Conservation (phyloP, 352 stramenopile genomes). For the Phytophthora macrochlamydospora region DNA sequence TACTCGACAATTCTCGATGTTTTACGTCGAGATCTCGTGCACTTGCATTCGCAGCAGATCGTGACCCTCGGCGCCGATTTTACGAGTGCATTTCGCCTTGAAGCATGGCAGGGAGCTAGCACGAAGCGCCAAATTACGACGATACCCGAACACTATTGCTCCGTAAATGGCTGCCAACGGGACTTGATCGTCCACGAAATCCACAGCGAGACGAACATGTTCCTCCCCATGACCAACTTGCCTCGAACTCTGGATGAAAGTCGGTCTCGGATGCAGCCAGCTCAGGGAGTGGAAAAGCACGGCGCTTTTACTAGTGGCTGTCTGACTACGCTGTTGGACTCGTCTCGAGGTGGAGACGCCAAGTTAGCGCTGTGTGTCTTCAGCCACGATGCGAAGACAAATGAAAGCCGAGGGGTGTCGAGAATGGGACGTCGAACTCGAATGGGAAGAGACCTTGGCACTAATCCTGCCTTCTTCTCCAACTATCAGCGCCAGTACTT, state of each 20-base stretch:
- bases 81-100: slow-evolving; percentile 51
- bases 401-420: slow-evolving; percentile 1
- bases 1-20: slow-evolving; percentile 45
- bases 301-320: slow-evolving; percentile 58
- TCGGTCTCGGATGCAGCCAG: slow-evolving; percentile 42
- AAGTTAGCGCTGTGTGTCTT: slow-evolving; percentile 65
- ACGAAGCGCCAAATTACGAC: slow-evolving; percentile 37
- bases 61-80: slow-evolving; percentile 70
- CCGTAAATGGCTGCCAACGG: slow-evolving; percentile 45
- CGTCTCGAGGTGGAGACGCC: slow-evolving; percentile 18
- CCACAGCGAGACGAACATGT: slow-evolving; percentile 50
- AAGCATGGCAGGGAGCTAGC: slow-evolving; percentile 53
- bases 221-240: slow-evolving; percentile 77
- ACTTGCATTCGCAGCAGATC: slow-evolving; percentile 73
- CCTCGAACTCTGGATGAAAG: slow-evolving; percentile 66
- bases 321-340: slow-evolving; percentile 70
- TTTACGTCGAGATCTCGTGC: slow-evolving; percentile 53
- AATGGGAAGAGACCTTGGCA: slow-evolving; percentile 18
- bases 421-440: slow-evolving; percentile 1
- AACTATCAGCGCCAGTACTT: slow-evolving; percentile 62
- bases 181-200: slow-evolving; percentile 43
- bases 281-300: slow-evolving; percentile 57
- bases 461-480: slow-evolving; percentile 42
- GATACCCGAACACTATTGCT: slow-evolving; percentile 57
- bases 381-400: slow-evolving; percentile 45